A percentile compares a stretch with the other conserved stretches of the same genome.
phyloP scores from a whole-genome alignment of 2,329 filamentous ascomycete species.

The Penicillium paneum region DNA sequence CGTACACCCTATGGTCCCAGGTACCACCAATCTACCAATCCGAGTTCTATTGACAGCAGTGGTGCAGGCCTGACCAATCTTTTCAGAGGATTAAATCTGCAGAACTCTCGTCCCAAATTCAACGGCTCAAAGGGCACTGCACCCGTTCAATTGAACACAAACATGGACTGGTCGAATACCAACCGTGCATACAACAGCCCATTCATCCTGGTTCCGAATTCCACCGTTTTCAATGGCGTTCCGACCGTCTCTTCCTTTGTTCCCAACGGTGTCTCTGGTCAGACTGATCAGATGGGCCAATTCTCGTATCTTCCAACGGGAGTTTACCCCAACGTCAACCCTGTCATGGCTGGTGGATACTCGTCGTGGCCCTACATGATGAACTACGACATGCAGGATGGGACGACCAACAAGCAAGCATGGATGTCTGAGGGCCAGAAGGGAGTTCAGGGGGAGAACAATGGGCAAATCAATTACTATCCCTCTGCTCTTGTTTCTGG shows the following conservation, averaged over 20 bases:
- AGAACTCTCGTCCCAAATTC: slow-evolving; percentile 31
- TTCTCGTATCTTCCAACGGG: slow-evolving; percentile 37
- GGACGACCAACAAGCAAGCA: slow-evolving; percentile 37
- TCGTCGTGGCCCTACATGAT: slow-evolving; percentile 36
- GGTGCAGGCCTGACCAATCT: slow-evolving; percentile 22
- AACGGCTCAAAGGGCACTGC: slow-evolving; percentile 26
- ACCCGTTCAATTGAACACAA: slow-evolving; percentile 24
- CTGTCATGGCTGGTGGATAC: slow-evolving; percentile 35
- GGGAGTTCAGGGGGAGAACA: slow-evolving; percentile 58
- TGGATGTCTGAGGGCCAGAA: slow-evolving; percentile 45
- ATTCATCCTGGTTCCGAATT: slow-evolving; percentile 33
- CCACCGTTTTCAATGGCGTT: slow-evolving; percentile 32
- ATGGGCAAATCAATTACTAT: slow-evolving; percentile 58
- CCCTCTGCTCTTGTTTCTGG: slow-evolving; percentile 52
- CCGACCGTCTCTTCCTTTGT: slow-evolving; percentile 30
- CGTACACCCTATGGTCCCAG: slow-evolving; percentile 23
- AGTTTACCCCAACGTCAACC: slow-evolving; percentile 38
- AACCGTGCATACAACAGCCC: slow-evolving; percentile 32
- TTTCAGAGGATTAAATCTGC: slow-evolving; percentile 28
- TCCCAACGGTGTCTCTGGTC: slow-evolving; percentile 27
- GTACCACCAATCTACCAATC: slow-evolving; percentile 20
- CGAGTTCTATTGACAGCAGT: slow-evolving; percentile 19
- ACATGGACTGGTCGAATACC: slow-evolving; percentile 28
- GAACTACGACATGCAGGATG: slow-evolving; percentile 36
- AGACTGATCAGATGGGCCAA: slow-evolving; percentile 33